These are phyloP conservation scores for Colletotrichum phormii DNA, from an alignment of 2,329 filamentous ascomycete genomes.

Conservation along the genomic window DNA sequence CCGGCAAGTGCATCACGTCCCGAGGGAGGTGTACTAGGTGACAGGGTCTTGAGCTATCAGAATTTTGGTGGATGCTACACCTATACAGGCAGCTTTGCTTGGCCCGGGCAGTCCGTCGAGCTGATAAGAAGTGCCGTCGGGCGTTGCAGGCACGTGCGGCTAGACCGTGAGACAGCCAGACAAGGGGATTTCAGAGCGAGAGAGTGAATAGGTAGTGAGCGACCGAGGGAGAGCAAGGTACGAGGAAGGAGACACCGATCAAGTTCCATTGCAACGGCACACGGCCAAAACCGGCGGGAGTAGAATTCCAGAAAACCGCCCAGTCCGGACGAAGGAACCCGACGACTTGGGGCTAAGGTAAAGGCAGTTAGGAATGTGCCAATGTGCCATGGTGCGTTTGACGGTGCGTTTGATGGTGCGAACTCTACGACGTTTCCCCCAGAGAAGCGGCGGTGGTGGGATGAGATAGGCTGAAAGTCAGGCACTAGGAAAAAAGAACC, in stretches of 20 bases:
- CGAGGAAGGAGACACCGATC: background rate
- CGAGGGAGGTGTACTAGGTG: background rate
- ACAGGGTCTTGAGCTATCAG: background rate
- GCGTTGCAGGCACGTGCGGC: background rate
- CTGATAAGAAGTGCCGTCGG: background rate
- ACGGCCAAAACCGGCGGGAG: conserved; percentile 14
- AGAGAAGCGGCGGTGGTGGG: background rate
- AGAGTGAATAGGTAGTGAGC: too few species aligned
- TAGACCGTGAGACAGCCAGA: background rate
- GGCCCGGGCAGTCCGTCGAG: background rate
- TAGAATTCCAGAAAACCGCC: conserved; percentile 25
- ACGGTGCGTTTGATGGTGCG: background rate
- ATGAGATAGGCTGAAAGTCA: conserved; percentile 5
- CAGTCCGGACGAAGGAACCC: background rate
- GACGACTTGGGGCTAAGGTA: background rate
- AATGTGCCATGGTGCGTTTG: background rate
- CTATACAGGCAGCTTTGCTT: background rate
- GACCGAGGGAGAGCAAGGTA: too few species aligned
- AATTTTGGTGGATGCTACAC: background rate
- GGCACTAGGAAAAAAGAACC: background rate
- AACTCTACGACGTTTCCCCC: background rate
- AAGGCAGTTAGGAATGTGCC: background rate
- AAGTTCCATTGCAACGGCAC: background rate
- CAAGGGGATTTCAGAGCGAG: background rate
- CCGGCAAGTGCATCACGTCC: background rate